Evolutionary conservation across 2,329 filamentous ascomycete species (phyloP).

Genomic region (Ophiostoma ips): DNA sequence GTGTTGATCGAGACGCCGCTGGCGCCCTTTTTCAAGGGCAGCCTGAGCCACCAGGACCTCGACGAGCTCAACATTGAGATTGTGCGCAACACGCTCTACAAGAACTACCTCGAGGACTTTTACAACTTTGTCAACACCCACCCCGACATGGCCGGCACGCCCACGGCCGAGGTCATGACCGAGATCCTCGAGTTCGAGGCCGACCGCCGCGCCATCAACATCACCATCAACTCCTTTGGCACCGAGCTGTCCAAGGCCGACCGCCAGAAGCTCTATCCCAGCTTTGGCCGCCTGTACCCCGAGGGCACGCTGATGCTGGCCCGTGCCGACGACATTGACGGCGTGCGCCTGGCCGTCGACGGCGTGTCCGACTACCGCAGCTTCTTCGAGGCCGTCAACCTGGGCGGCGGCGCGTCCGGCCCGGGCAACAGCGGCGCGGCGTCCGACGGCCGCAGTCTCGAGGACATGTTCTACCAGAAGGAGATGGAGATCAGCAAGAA

Average conservation of each 20-base stretch:
- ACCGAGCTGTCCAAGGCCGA: conserved; percentile 90
- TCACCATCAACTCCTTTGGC: conserved; percentile 96
- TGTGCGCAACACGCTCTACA: conserved; percentile 94
- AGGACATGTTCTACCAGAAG: conserved; percentile 98
- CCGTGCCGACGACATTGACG: conserved; percentile 86
- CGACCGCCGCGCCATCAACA: conserved; percentile 93
- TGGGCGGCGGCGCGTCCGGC: conserved; percentile 55
- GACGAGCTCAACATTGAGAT: conserved; percentile 99
- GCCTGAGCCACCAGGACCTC: conserved; percentile 86
- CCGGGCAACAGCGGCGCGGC: conserved; percentile 66
- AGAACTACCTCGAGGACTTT: conserved; percentile 98
- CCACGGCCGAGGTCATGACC: conserved; percentile 87
- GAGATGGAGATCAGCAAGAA: conserved; percentile 97
- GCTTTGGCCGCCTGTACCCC: conserved; percentile 79
- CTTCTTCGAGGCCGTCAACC: conserved; percentile 85
- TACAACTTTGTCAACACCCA: conserved; percentile 86
- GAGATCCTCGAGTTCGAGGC: conserved; percentile 96
- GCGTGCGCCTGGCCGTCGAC: conserved; percentile 84
- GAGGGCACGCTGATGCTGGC: conserved; percentile 93
- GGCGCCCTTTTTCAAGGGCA: conserved; percentile 94
- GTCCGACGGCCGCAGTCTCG: conserved; percentile 77
- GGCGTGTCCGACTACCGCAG: conserved; percentile 86
- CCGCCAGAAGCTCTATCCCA: conserved; percentile 90
- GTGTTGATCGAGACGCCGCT: conserved; percentile 94
- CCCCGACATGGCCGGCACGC: conserved; percentile 72